Evolutionary conservation across 2,329 filamentous ascomycete species (phyloP).

Genomic region (Fulvia fulva): DNA sequence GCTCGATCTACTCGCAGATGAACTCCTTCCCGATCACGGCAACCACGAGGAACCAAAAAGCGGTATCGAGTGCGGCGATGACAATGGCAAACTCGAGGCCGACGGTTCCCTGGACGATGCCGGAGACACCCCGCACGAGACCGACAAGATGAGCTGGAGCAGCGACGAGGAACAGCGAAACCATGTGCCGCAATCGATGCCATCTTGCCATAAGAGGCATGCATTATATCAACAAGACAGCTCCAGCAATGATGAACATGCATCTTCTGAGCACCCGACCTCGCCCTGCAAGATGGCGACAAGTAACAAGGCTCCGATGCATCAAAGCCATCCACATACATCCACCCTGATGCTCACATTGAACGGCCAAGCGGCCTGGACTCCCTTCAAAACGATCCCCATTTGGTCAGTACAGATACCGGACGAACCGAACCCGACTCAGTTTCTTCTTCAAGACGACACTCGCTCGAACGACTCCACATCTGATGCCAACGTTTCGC

Average conservation of each 20-base stretch:
- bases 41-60: not conserved
- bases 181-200: not conserved
- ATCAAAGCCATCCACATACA: not conserved
- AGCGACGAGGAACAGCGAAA: not conserved
- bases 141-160: not conserved
- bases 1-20: slow-evolving; percentile 6
- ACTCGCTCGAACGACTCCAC: not conserved
- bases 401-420: not conserved
- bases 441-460: not conserved
- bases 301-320: not conserved
- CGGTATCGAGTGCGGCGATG: not conserved
- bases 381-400: not conserved
- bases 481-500: not conserved
- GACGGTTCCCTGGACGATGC: not conserved
- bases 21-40: slow-evolving; percentile 7
- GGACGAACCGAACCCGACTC: not conserved
- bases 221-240: too few species aligned
- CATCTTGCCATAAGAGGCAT: not conserved
- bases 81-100: not conserved
- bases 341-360: not conserved
- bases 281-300: too few species aligned
- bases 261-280: too few species aligned
- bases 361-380: not conserved
- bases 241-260: too few species aligned
- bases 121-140: not conserved